Conservation (phyloP, 2,329 filamentous ascomycete genomes). For the Penicillium sp. region DNA sequence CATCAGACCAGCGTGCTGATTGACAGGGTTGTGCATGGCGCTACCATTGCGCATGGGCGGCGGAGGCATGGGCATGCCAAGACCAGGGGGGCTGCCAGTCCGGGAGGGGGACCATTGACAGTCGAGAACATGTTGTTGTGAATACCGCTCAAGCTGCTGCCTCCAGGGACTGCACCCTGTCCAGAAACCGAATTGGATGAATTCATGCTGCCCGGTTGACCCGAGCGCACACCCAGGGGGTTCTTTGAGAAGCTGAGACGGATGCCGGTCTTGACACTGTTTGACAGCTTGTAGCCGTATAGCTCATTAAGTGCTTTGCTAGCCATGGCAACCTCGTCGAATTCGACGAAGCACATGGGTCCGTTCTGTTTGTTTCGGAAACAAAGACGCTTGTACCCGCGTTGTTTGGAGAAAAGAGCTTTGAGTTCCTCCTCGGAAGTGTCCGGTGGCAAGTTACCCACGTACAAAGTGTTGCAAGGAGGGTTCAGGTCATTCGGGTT, state of each 20-base stretch:
- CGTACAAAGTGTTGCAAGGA: conserved; percentile 95
- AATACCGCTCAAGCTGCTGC: conserved; percentile 55
- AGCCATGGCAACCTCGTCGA: conserved; percentile 87
- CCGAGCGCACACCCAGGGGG: conserved; percentile 83
- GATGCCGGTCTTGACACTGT: conserved; percentile 92
- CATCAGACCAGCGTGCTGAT: conserved; percentile 30
- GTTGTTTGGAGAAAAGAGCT: conserved; percentile 84
- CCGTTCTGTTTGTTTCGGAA: conserved; percentile 94
- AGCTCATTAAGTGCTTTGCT: conserved; percentile 88
- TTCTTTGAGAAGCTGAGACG: conserved; percentile 97
- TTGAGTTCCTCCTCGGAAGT: conserved; percentile 96
- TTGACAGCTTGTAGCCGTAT: conserved; percentile 82
- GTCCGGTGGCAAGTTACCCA: conserved; percentile 91
- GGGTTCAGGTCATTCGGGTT: conserved; percentile 96
- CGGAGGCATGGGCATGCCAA: conserved; percentile 47
- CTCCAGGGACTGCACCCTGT: conserved; percentile 55
- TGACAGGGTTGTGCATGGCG: conserved; percentile 32
- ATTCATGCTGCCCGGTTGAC: conserved; percentile 59
- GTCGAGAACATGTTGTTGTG: conserved; percentile 64
- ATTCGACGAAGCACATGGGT: conserved; percentile 98
- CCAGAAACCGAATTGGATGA: conserved; percentile 52
- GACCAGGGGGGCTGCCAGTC: conserved; percentile 73
- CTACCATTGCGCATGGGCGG: conserved; percentile 31
- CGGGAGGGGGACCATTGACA: conserved; percentile 76
- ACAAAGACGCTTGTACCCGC: conserved; percentile 91